phyloP scores from a whole-genome alignment of 2,329 filamentous ascomycete genomes.

The Epichloe gansuensis region DNA sequence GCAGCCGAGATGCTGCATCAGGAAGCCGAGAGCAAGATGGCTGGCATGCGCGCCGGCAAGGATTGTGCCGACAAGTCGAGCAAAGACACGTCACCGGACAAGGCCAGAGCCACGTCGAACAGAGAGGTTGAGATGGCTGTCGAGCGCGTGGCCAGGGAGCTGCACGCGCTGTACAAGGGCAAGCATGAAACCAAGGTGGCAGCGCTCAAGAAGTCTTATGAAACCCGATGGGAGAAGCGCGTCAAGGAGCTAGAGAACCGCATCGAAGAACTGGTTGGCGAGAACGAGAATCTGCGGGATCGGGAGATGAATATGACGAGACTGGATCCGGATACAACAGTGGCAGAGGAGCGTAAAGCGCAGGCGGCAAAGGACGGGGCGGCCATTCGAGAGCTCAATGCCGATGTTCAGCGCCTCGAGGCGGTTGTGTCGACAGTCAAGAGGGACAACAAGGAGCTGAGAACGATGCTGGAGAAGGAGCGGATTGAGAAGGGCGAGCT shows the following conservation, averaged over 20 bases:
- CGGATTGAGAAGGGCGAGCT: slow-evolving; percentile 74
- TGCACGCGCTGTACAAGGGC: slow-evolving; percentile 87
- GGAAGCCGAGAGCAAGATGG: slow-evolving; percentile 64
- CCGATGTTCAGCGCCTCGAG: slow-evolving; percentile 61
- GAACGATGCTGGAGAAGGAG: slow-evolving; percentile 56
- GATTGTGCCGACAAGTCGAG: slow-evolving; percentile 20
- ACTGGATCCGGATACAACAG: slow-evolving; percentile 32
- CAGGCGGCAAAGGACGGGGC: slow-evolving; percentile 53
- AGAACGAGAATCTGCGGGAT: slow-evolving; percentile 61
- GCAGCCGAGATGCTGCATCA: slow-evolving; percentile 64
- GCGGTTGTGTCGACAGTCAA: slow-evolving; percentile 59
- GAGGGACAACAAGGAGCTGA: slow-evolving; percentile 53
- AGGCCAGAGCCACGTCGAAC: slow-evolving; percentile 22
- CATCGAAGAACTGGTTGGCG: slow-evolving; percentile 54
- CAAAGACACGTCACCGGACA: slow-evolving; percentile 22
- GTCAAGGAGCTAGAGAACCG: slow-evolving; percentile 63
- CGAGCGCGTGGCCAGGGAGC: slow-evolving; percentile 84
- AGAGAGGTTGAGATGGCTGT: slow-evolving; percentile 71
- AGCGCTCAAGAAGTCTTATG: slow-evolving; percentile 74
- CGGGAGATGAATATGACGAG: slow-evolving; percentile 54
- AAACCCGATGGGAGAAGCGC: slow-evolving; percentile 80
- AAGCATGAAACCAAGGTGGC: slow-evolving; percentile 96
- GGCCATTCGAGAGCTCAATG: slow-evolving; percentile 56
- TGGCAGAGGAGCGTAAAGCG: slow-evolving; percentile 36
- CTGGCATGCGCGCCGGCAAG: slow-evolving; percentile 55